Base-by-base conservation (phyloP, 352 stramenopile genomes). In the Pythium apleroticum region DNA sequence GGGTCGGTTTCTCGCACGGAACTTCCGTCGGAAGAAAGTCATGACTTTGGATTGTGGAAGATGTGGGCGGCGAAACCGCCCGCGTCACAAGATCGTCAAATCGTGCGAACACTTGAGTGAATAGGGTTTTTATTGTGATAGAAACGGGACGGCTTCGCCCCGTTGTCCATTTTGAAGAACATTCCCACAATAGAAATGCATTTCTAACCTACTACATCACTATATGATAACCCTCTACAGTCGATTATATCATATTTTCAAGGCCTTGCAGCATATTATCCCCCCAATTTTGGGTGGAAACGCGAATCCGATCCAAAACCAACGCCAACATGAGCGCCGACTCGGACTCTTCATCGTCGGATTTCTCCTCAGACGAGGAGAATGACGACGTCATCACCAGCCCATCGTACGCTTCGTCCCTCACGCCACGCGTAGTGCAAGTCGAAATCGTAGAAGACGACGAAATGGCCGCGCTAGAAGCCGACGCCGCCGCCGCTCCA, bases 401-500 rank as follows among this genome's bases (percentile, higher is more conserved):
- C 10, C 15, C 22, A 33, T 27, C 53, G 7, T 28, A 45, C 27
- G 68, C 66, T 66, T 28, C 69, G 66, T 46, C 52, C 60, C 8
- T 65, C 19, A 41, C 69, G 53, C 12, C 60, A 46, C 46, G 25
- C 49, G 24, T 60, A 54, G 67, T 72, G 71, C 52, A 76, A 46
- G 62, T 75, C 65, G 24, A 83, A 43, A 52, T 76, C 69, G 33
- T 76, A 28, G 60, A 83, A 74, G 69, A 85, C 70, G 52, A 66
- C 31, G 65, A 81, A 61, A 49, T 80, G 71, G 69, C 77, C 68
- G 59, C 70, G 49, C 65, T 78, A 60, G 59, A 30, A 33, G 6
- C 52, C 31, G 41, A 9, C 15, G 49, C 60, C 50, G 33, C n/a
- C 11, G 20, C 43, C 15, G 28, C 79, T 4, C 41, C 41, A 0